Conservation (phyloP, 1,284 basidiomycete species). For the Sporisorium exsertum region DNA sequence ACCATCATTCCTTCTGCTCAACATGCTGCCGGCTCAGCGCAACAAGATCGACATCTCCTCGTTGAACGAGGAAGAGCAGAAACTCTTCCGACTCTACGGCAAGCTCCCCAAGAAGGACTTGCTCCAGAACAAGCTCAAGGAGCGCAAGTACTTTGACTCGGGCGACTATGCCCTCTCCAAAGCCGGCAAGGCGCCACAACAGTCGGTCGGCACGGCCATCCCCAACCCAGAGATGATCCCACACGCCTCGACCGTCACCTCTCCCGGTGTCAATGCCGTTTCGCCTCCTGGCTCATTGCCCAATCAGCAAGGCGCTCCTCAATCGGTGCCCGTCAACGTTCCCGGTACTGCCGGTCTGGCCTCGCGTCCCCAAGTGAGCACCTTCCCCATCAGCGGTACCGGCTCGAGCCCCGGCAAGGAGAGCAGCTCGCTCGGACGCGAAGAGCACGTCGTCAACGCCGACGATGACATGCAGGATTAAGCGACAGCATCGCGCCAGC, state of each 20-base stretch:
- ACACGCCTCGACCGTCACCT: conserved; percentile 66
- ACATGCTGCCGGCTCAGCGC: conserved; percentile 83
- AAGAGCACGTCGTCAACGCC: conserved; percentile 54
- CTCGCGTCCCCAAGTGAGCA: conserved; percentile 68
- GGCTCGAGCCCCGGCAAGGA: conserved; percentile 56
- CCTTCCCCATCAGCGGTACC: conserved; percentile 52
- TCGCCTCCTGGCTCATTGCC: conserved; percentile 78
- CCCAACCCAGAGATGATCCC: conserved; percentile 82
- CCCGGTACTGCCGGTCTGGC: conserved; percentile 75
- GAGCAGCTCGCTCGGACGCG: conserved; percentile 53
- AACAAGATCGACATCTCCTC: conserved; percentile 94
- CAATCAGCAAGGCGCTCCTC: conserved; percentile 74
- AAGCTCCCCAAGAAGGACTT: conserved; percentile 94
- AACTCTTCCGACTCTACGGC: conserved; percentile 93
- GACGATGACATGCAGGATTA: conserved; percentile 61
- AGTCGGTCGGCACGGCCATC: conserved; percentile 89
- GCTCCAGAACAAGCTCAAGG: conserved; percentile 95
- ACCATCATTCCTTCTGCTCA: not conserved
- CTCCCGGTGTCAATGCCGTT: conserved; percentile 75
- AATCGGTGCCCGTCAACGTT: conserved; percentile 78
- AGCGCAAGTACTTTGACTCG: conserved; percentile 97
- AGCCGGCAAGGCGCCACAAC: conserved; percentile 88
- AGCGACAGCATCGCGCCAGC: not conserved
- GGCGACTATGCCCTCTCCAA: conserved; percentile 96
- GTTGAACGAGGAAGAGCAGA: conserved; percentile 89